Conservation (phyloP, 2,329 filamentous ascomycete species). For the Penicillium sp. region DNA sequence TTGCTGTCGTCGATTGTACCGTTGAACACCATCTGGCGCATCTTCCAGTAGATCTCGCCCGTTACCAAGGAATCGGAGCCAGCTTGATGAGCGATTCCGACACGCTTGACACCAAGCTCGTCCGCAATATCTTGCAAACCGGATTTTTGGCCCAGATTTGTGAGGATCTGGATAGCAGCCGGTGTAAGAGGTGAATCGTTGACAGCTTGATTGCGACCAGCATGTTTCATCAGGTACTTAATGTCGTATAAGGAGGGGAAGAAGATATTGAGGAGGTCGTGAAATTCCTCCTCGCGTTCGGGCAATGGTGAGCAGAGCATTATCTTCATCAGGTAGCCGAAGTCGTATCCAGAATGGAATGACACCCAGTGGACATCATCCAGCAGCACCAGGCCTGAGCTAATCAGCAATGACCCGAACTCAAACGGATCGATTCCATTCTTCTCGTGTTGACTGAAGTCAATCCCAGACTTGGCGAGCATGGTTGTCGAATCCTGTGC, state of each 20-base stretch:
- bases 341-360: conserved; percentile 97
- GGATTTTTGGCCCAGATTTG: conserved; percentile 85
- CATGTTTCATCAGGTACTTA: conserved; percentile 94
- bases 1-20: conserved; percentile 74
- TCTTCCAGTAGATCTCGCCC: conserved; percentile 91
- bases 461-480: conserved; percentile 85
- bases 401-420: conserved; percentile 87
- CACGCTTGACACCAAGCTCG: conserved; percentile 83
- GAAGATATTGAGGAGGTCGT: conserved; percentile 83
- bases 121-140: conserved; percentile 93
- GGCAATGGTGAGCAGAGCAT: conserved; percentile 81
- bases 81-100: conserved; percentile 86
- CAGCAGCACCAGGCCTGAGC: conserved; percentile 84
- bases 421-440: conserved; percentile 88
- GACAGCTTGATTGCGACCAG: conserved; percentile 67
- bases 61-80: conserved; percentile 93
- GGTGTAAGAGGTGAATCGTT: conserved; percentile 65
- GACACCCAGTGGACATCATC: conserved; percentile 94
- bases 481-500: conserved; percentile 93
- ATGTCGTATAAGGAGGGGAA: conserved; percentile 95
- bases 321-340: conserved; percentile 94
- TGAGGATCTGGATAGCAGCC: conserved; percentile 70
- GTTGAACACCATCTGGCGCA: conserved; percentile 84
- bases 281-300: conserved; percentile 86
- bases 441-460: conserved; percentile 79